These are phyloP conservation scores for Backusella mclennaniae DNA, from an alignment of 192 early-diverging fungal species.

Conservation along the genomic window DNA sequence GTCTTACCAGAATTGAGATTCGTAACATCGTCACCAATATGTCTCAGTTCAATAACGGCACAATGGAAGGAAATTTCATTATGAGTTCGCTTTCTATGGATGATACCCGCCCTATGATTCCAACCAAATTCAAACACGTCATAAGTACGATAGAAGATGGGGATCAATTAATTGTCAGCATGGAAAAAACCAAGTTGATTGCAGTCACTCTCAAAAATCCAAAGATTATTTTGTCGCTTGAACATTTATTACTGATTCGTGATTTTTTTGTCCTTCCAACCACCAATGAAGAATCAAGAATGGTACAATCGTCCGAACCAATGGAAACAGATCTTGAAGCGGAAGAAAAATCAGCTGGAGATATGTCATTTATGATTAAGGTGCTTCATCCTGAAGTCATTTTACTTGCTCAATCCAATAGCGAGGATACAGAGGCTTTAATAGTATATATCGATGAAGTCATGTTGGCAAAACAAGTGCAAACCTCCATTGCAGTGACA, in stretches of 20 bases:
- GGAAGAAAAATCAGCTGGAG: slow-evolving; percentile 7
- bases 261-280: slow-evolving; percentile 64
- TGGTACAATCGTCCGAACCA: slow-evolving; percentile 17
- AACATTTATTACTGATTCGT: slow-evolving; percentile 67
- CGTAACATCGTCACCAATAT: slow-evolving; percentile 53
- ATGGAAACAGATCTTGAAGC: background rate
- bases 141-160: slow-evolving; percentile 60
- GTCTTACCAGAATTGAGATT: slow-evolving; percentile 49
- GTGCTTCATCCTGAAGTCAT: slow-evolving; percentile 85
- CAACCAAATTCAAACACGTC: slow-evolving; percentile 81
- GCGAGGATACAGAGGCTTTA: slow-evolving; percentile 78
- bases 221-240: slow-evolving; percentile 67
- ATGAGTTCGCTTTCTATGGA: slow-evolving; percentile 69
- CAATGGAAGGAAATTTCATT: slow-evolving; percentile 68
- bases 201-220: slow-evolving; percentile 67
- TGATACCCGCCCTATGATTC: slow-evolving; percentile 74
- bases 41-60: slow-evolving; percentile 51
- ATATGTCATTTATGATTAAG: slow-evolving; percentile 72
- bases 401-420: slow-evolving; percentile 73
- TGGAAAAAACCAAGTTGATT: slow-evolving; percentile 49
- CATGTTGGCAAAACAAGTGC: slow-evolving; percentile 72
- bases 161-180: slow-evolving; percentile 53
- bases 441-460: slow-evolving; percentile 80
- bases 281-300: slow-evolving; percentile 19
- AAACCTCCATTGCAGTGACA: slow-evolving; percentile 71